Conservation (phyloP, 768 basidiomycete species). For the Phanerodontia chrysosporium region DNA sequence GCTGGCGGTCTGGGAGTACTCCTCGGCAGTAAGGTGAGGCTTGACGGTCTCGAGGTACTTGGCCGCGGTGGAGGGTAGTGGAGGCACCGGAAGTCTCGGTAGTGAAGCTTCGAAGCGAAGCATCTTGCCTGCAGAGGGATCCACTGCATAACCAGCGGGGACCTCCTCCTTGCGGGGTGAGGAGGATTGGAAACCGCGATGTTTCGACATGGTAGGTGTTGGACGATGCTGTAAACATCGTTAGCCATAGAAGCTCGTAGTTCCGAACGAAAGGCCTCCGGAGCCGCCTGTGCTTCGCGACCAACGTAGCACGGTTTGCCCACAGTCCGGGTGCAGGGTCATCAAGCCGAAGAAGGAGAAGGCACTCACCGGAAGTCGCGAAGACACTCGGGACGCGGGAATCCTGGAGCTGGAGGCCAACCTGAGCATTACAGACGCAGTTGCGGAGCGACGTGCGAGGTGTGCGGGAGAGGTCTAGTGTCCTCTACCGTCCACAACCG, state of each 20-base stretch:
- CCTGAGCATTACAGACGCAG: slow-evolving; percentile 8
- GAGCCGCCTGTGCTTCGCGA: not conserved
- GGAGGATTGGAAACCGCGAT: slow-evolving; percentile 25
- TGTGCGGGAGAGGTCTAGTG: not conserved
- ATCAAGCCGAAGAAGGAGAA: not conserved
- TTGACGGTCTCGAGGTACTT: slow-evolving; percentile 87
- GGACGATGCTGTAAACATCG: not conserved
- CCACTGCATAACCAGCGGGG: slow-evolving; percentile 47
- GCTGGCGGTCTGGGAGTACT: slow-evolving; percentile 53
- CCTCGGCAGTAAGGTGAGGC: slow-evolving; percentile 67
- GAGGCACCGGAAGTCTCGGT: slow-evolving; percentile 78
- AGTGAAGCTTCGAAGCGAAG: slow-evolving; percentile 70
- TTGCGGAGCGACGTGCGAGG: not conserved
- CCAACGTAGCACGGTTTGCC: not conserved
- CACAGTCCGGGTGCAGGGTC: not conserved
- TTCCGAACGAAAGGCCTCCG: not conserved
- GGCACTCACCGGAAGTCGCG: slow-evolving; percentile 10
- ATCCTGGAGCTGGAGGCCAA: slow-evolving; percentile 9
- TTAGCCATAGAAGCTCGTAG: too few species aligned
- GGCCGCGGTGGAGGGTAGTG: slow-evolving; percentile 72
- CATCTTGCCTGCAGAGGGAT: slow-evolving; percentile 61
- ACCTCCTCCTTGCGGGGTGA: slow-evolving; percentile 26
- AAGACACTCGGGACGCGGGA: slow-evolving; percentile 4
- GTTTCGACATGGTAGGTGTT: not conserved
- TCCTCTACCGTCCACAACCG: slow-evolving; percentile 4